Conservation (phyloP, 2,329 filamentous ascomycete genomes). For the Ophiostoma perfectum region DNA sequence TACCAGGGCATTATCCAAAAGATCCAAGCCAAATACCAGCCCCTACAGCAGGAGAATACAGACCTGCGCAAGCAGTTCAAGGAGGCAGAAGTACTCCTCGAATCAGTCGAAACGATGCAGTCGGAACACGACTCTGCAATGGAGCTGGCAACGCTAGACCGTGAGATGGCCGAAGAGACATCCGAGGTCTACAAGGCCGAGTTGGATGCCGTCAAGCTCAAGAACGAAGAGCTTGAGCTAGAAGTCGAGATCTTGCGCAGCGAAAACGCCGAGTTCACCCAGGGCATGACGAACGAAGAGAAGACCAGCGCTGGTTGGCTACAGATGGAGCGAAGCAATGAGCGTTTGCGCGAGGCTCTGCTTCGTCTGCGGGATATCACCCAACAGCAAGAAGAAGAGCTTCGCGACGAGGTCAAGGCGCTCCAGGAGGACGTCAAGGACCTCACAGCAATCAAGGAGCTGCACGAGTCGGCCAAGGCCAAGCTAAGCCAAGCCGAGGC, state of each 20-base stretch:
- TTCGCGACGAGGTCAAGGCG: conserved; percentile 67
- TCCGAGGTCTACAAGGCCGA: conserved; percentile 78
- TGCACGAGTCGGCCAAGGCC: conserved; percentile 65
- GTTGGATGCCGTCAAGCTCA: conserved; percentile 67
- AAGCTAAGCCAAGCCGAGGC: conserved; percentile 67
- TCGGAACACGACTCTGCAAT: conserved; percentile 79
- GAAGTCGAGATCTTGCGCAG: conserved; percentile 82
- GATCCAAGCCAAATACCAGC: conserved; percentile 80
- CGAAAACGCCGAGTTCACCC: conserved; percentile 77
- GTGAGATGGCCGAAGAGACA: conserved; percentile 94
- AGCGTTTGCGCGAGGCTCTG: conserved; percentile 78
- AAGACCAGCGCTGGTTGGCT: conserved; percentile 81
- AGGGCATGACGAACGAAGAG: conserved; percentile 84
- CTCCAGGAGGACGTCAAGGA: conserved; percentile 70
- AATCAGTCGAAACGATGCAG: conserved; percentile 65
- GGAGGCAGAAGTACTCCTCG: conserved; percentile 64
- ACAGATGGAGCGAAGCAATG: conserved; percentile 86
- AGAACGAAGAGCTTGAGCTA: conserved; percentile 76
- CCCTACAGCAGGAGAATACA: conserved; percentile 71
- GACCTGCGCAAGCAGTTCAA: conserved; percentile 73
- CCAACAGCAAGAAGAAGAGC: conserved; percentile 74
- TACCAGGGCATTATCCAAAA: conserved; percentile 85
- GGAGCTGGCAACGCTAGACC: conserved; percentile 82
- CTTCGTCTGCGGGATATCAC: conserved; percentile 80
- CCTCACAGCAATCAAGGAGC: conserved; percentile 58